Evolutionary conservation across 805 yeast genomes (phyloP).

Genomic region (Cyberlindnera mycetangii): DNA sequence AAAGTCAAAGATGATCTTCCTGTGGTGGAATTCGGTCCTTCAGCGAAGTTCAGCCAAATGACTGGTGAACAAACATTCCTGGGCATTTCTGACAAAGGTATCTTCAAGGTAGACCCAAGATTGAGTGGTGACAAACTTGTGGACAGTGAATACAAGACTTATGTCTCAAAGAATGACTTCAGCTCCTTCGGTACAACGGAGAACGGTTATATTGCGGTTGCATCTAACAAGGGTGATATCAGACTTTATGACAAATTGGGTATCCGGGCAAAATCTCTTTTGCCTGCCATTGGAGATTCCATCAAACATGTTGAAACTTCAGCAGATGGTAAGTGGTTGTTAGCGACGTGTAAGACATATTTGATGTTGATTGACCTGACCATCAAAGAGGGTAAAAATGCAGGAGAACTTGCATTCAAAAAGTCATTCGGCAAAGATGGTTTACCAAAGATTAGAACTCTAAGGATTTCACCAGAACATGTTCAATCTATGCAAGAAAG

Average conservation of each 20-base stretch:
- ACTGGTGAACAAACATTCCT: constrained; percentile 70
- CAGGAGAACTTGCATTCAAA: constrained; percentile 60
- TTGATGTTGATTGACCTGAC: constrained; percentile 66
- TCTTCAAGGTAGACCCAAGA: constrained; percentile 83
- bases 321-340: constrained; percentile 75
- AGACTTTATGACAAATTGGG: constrained; percentile 73
- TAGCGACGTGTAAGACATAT: constrained; percentile 76
- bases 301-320: constrained; percentile 67
- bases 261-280: constrained; percentile 66
- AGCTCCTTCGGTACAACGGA: constrained; percentile 56
- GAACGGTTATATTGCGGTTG: constrained; percentile 71
- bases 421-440: constrained; percentile 60
- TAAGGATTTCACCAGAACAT: constrained; percentile 71
- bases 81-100: constrained; percentile 62
- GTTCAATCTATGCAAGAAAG: constrained; percentile 55
- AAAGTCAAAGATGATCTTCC: constrained; percentile 45
- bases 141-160: constrained; percentile 48
- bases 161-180: constrained; percentile 40
- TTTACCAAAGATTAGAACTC: constrained; percentile 66
- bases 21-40: constrained; percentile 62
- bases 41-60: constrained; percentile 69
- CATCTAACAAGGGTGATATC: constrained; percentile 72
- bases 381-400: constrained; percentile 58
- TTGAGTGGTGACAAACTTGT: constrained; percentile 56
- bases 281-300: constrained; percentile 82